phyloP scores from a whole-genome alignment of 371 early-diverging fungal genomes.

The Mucor mucedo region DNA sequence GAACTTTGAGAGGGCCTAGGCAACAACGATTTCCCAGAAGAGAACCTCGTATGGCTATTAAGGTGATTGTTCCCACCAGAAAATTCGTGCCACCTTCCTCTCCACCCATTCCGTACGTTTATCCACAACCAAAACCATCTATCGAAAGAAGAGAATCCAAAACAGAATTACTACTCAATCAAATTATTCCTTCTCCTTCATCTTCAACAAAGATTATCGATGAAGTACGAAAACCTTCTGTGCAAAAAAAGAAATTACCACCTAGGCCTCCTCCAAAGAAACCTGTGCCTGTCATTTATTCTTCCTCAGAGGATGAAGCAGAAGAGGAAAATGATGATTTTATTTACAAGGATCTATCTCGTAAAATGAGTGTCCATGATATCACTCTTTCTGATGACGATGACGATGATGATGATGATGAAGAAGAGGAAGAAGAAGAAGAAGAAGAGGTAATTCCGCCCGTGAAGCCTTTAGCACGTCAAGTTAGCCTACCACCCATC shows the following conservation, averaged over 20 bases:
- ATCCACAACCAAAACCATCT: constrained; percentile 17
- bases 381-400: constrained; percentile 13
- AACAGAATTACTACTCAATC: constrained; percentile 6
- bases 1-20: constrained; percentile 22
- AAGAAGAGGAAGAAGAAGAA: constrained; percentile 5
- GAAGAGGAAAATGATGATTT: constrained; percentile 9
- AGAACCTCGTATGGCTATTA: constrained; percentile 6
- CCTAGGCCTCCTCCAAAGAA: constrained; percentile 7
- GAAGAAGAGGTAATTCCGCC: neutral
- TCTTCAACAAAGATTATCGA: constrained; percentile 6
- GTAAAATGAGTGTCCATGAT: constrained; percentile 15
- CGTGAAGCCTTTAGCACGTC: neutral
- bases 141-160: constrained; percentile 22
- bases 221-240: neutral
- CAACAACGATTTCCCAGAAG: constrained; percentile 7
- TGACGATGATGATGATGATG: constrained; percentile 10
- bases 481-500: constrained; percentile 12
- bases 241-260: constrained; percentile 7
- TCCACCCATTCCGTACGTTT: neutral
- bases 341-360: constrained; percentile 10
- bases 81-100: neutral
- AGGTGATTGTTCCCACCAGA: constrained; percentile 3
- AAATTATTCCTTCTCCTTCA: neutral
- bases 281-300: neutral
- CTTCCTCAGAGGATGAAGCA: constrained; percentile 11